Evolutionary conservation across 2,329 filamentous ascomycete genomes (phyloP).

Genomic region (Rhexocercosporidium sp.): DNA sequence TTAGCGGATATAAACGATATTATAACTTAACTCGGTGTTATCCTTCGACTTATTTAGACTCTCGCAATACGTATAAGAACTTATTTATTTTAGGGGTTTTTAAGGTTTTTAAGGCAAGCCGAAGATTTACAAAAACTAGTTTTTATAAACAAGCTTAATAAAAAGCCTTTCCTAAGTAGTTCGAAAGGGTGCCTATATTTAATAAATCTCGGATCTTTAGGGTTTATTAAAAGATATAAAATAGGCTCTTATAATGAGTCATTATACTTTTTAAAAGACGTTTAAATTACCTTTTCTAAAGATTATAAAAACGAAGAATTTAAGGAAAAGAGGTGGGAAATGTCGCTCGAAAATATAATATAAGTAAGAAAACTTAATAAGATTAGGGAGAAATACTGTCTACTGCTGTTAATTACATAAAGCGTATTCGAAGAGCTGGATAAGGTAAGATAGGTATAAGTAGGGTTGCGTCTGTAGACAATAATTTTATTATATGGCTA

Average conservation of each 20-base stretch:
- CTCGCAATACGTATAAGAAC: neutral
- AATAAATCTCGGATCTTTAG: neutral
- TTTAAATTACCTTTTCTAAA: neutral
- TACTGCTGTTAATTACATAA: neutral
- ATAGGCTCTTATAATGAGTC: neutral
- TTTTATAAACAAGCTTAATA: slow-evolving; percentile 2
- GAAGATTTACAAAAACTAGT: neutral
- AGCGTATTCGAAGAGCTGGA: neutral
- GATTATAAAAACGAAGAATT: neutral
- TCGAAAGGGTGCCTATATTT: neutral
- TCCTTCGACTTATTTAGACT: neutral
- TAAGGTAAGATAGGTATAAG: neutral
- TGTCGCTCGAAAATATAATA: neutral
- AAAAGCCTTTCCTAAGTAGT: neutral
- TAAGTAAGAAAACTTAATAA: neutral
- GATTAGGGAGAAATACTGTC: neutral
- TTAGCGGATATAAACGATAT: neutral
- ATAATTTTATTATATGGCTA: neutral
- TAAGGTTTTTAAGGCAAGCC: neutral
- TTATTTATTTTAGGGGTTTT: neutral
- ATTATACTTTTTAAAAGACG: neutral
- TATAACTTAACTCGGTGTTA: neutral
- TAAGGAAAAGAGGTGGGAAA: neutral
- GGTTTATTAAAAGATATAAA: neutral
- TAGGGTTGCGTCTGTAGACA: neutral